A percentile compares a stretch with the other conserved stretches of the same genome.
Conservation (phyloP, 1,284 basidiomycete species). For the Cutaneotrichosporon arboriforme region DNA sequence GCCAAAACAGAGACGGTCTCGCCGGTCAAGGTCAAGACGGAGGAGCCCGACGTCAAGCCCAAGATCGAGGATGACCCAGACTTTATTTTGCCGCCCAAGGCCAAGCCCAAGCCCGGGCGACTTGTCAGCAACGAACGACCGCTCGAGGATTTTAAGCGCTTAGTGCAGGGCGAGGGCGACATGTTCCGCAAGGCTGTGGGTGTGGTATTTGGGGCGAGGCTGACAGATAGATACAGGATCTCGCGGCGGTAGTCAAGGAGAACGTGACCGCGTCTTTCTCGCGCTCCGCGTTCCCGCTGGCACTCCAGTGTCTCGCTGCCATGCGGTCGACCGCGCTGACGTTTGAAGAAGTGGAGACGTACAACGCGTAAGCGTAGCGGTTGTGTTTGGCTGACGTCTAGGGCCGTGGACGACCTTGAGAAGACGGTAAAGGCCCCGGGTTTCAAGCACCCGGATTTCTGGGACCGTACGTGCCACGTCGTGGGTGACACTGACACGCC, state of each 20-base stretch:
- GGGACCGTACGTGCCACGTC: slow-evolving; percentile 20
- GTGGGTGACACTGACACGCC: not conserved
- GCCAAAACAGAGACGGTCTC: slow-evolving; percentile 11
- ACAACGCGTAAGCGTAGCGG: slow-evolving; percentile 35
- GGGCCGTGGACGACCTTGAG: slow-evolving; percentile 35
- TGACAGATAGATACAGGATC: slow-evolving; percentile 53
- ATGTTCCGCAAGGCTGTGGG: slow-evolving; percentile 71
- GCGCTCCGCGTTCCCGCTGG: slow-evolving; percentile 58
- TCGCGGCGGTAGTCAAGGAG: slow-evolving; percentile 64
- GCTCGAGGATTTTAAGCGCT: slow-evolving; percentile 66
- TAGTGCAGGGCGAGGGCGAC: slow-evolving; percentile 62
- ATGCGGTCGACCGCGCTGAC: slow-evolving; percentile 61
- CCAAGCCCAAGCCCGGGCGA: slow-evolving; percentile 31
- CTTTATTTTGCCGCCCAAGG: slow-evolving; percentile 40
- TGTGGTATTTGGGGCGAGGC: not conserved
- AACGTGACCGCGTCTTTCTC: slow-evolving; percentile 66
- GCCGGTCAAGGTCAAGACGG: slow-evolving; percentile 50
- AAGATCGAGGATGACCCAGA: slow-evolving; percentile 47
- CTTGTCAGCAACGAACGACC: slow-evolving; percentile 65
- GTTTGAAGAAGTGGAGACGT: slow-evolving; percentile 46
- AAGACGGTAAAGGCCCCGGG: slow-evolving; percentile 25
- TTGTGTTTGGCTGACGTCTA: slow-evolving; percentile 8
- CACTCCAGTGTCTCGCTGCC: slow-evolving; percentile 64
- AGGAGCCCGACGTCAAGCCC: slow-evolving; percentile 51
- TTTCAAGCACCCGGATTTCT: slow-evolving; percentile 47